phyloP scores from a whole-genome alignment of 2,329 filamentous ascomycete genomes.

The Corinectria fuckeliana region DNA sequence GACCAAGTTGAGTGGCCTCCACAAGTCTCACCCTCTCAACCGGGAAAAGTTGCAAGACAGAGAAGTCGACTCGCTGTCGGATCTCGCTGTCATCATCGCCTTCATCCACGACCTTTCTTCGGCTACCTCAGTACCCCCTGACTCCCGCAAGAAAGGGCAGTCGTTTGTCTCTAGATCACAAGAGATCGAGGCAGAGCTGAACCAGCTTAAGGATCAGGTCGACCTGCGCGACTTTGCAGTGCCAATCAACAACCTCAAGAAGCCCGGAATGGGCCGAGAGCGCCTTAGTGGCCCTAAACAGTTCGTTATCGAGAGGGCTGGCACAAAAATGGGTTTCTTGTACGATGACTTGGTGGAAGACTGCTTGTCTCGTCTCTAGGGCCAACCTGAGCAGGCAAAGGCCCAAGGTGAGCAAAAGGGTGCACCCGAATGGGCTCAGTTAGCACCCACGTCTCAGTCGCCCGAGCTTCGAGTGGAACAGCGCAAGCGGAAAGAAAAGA shows the following conservation, averaged over 20 bases:
- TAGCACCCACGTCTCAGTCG: slow-evolving; percentile 26
- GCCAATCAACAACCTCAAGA: slow-evolving; percentile 50
- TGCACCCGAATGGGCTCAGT: slow-evolving; percentile 7
- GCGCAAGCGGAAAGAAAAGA: slow-evolving; percentile 52
- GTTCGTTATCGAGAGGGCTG: slow-evolving; percentile 47
- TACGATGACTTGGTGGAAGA: slow-evolving; percentile 53
- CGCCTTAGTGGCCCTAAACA: slow-evolving; percentile 46
- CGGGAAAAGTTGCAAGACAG: slow-evolving; percentile 42
- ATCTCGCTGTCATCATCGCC: slow-evolving; percentile 46
- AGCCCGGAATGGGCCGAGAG: slow-evolving; percentile 46
- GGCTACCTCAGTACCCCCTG: slow-evolving; percentile 44
- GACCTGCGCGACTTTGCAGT: slow-evolving; percentile 49
- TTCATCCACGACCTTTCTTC: slow-evolving; percentile 50
- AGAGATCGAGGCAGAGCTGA: slow-evolving; percentile 47
- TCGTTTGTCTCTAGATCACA: slow-evolving; percentile 43
- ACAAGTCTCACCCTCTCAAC: slow-evolving; percentile 42
- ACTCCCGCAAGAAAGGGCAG: slow-evolving; percentile 49
- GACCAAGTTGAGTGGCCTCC: slow-evolving; percentile 47
- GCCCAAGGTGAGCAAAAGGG: slow-evolving; percentile 28
- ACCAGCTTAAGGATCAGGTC: slow-evolving; percentile 45
- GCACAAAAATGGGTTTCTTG: slow-evolving; percentile 49
- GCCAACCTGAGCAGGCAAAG: slow-evolving; percentile 36
- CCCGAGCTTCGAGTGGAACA: slow-evolving; percentile 40
- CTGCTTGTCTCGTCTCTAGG: slow-evolving; percentile 43
- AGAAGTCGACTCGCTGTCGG: slow-evolving; percentile 44